Evolutionary conservation across 345 rosid species (phyloP), one percentile per base, ranked within the genome.

Genomic region (Chamaenerion angustifolium): DNA sequence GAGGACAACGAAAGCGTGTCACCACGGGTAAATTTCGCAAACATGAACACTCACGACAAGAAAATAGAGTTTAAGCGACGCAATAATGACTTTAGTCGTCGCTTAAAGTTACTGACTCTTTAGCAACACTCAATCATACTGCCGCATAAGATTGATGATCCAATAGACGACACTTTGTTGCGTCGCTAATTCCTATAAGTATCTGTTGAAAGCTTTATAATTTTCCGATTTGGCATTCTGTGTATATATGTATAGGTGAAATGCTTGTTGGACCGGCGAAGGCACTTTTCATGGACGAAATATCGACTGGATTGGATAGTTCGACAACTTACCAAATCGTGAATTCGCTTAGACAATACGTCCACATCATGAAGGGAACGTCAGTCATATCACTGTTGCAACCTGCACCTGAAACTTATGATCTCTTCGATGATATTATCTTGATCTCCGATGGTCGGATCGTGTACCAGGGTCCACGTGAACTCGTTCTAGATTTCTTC

Each of bases 301-400:
- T 81, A 55, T 79, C 96, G 8, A 84, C 83, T 10, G 94, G 94
- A 18, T 56, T 88, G 49, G 85, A 88, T 61, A 88, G 83, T 58
- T 81, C 96, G n/a, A 88, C 92, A 2, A 83, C 96, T 31, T 84
- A 56, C 52, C 83, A 79, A 48, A 81, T 88, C 43, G 88, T 81
- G 53, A 88, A 84, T 43, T 79, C 83, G 11, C 57, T 88, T 35
- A 83, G 55, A 76, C 88, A 88, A 56, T 37, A 49, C 31, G 61
- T 70, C 63, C 94, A 84, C 60, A 71, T 81, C 58, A 50, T 77
- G 6, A 54, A 71, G 9, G 83, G 71, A 59, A 84, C 96, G 10
- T 68, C 79, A 21, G 48, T 79, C 49, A 75, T 84, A 56, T 83
- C 94, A 0, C 88, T 88, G 23, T 88, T 84, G 17, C 96, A 88